phyloP scores from a whole-genome alignment of 805 yeast genomes.

The Barnettozyma sucrosica region DNA sequence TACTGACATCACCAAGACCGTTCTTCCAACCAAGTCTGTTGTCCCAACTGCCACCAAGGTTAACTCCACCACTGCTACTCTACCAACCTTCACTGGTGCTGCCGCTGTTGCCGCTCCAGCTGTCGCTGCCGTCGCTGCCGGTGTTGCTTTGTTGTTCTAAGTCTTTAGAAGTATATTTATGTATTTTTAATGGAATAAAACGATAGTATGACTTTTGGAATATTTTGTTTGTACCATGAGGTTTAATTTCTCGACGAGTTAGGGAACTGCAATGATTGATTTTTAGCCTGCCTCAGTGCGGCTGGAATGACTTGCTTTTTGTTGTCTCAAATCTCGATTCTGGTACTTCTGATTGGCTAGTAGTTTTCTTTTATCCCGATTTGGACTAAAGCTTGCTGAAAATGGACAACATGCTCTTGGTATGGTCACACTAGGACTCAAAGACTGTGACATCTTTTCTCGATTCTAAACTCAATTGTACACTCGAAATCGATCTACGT shows the following conservation, averaged over 20 bases:
- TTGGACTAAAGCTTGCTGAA: not conserved
- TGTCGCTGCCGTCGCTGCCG: constrained; percentile 43
- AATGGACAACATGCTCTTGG: no score
- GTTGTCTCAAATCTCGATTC: not conserved
- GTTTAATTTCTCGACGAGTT: no score
- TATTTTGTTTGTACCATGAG: no score
- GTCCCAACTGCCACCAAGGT: constrained; percentile 11
- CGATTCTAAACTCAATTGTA: no score
- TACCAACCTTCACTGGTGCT: constrained; percentile 37
- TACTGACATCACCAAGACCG: constrained; percentile 5
- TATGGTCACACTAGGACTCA: no score
- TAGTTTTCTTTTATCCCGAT: no score
- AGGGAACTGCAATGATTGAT: no score
- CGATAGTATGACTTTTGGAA: not conserved
- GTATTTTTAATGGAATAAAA: constrained; percentile 2
- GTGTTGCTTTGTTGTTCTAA: constrained; percentile 46
- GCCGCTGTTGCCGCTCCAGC: constrained; percentile 42
- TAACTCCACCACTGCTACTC: constrained; percentile 18
- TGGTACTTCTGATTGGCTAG: not conserved
- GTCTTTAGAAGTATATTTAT: constrained; percentile 11
- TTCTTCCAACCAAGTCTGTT: constrained; percentile 16
- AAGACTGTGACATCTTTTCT: no score
- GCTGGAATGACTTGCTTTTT: not conserved
- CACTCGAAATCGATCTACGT: no score
- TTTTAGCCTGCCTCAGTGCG: no score